phyloP scores from a whole-genome alignment of 2,329 filamentous ascomycete species.

The Colletotrichum sp. region DNA sequence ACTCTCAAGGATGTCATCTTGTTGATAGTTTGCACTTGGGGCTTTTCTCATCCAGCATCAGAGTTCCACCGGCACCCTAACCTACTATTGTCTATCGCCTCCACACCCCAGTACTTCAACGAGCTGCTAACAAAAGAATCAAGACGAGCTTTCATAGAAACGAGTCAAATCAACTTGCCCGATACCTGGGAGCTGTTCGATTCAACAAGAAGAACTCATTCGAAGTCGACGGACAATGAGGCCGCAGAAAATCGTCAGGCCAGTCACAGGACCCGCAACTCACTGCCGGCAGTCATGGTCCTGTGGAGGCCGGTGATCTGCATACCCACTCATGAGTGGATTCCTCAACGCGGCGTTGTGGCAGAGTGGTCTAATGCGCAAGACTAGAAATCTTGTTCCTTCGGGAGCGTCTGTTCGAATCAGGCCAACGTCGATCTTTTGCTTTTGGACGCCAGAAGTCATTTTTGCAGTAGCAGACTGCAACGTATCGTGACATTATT shows the following conservation, averaged over 20 bases:
- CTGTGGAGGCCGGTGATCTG: fast-evolving
- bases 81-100: not conserved
- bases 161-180: not conserved
- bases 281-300: not conserved
- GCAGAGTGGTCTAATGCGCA: slow-evolving; percentile 3
- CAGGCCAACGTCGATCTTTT: not conserved
- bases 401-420: slow-evolving; percentile 1
- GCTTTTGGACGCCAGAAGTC: not conserved
- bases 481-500: not conserved
- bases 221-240: fast-evolving
- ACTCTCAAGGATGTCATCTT: not conserved
- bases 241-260: fast-evolving
- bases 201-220: not conserved
- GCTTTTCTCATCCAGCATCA: not conserved
- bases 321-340: not conserved
- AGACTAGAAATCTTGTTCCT: slow-evolving; percentile 3
- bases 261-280: not conserved
- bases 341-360: not conserved
- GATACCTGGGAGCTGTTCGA: fast-evolving
- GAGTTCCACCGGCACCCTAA: not conserved
- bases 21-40: not conserved
- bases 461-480: not conserved
- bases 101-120: not conserved
- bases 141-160: not conserved
- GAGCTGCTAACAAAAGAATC: not conserved